Evolutionary conservation across 495 filamentous ascomycete species (phyloP), one percentile per base, ranked within the genome.

Genomic region (Penicillium canariense): DNA sequence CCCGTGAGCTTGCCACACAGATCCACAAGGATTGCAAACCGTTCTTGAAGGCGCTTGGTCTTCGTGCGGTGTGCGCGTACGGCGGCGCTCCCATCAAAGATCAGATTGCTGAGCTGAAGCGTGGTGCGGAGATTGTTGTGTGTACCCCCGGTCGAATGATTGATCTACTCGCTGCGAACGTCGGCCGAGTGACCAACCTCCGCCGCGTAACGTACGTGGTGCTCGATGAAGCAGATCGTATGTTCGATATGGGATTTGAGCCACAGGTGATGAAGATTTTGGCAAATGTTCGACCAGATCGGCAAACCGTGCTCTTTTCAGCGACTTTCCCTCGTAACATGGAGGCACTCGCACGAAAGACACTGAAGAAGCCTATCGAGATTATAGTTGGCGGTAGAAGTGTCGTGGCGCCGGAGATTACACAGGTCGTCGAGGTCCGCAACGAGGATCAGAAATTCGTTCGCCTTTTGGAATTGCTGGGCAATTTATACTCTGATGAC

Each of bases 161-260:
- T 59, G 94, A 97, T 79, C 78, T 97, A 0, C 78, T 99, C 12
- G 89, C 90, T 20, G 90, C 91, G 20, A 99, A 99, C 67, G 85
- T 85, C 43, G 94, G 94, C 5, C 80, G 95, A 55, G 93, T 97
- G 11, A 96, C 90, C 1, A 97, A 96, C 62, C 78, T 97, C 18
- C 85, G 82, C 44, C 79, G 95, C 31, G 89, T 96, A 31, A 96
- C 90, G 0, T 97, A 96, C 62, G 79, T 96, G 14, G 94, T 97
- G 14, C 81, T 99, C 30, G 95, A 99, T 62, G 95, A 99, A 69
- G 95, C 95, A 17, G 95, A 99, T 63, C 86, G 95, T 39, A 99
- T 99, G 95, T 97, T 97, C 61, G 95, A 99, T 67, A 97, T 99
- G 95, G 95, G 95, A 5, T 97, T 99, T 56, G 93, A 96, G 69